These are phyloP conservation scores for Emydomyces testavorans DNA, from an alignment of 2,329 filamentous ascomycete genomes.

Conservation along the genomic window DNA sequence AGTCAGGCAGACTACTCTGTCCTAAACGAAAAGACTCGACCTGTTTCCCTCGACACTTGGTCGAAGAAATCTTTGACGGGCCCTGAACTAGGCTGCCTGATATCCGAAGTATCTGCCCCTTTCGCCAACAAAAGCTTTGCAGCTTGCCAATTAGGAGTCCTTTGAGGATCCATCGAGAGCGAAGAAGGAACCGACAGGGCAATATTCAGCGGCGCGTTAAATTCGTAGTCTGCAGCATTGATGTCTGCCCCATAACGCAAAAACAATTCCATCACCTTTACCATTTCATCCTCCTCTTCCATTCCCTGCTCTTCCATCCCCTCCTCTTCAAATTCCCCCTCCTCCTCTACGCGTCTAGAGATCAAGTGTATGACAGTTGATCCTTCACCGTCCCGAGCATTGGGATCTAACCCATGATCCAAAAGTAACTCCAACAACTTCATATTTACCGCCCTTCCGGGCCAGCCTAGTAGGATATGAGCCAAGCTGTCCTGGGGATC, in stretches of 20 bases:
- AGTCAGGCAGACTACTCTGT: no score
- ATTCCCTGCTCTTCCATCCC: not conserved
- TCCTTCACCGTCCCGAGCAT: not conserved
- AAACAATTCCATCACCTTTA: not conserved
- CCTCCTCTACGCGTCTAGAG: no score
- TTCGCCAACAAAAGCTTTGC: not conserved
- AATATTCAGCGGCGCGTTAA: not conserved
- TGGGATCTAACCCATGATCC: not conserved
- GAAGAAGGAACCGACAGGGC: not conserved
- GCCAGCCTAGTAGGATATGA: not conserved
- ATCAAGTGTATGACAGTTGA: not conserved
- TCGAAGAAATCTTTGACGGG: not conserved
- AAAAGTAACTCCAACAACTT: not conserved
- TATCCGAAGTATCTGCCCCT: not conserved
- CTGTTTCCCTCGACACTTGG: not conserved
- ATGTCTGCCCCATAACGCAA: not conserved
- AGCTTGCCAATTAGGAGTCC: not conserved
- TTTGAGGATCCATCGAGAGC: not conserved
- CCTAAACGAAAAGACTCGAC: not conserved
- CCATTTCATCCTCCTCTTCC: not conserved
- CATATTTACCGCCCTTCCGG: not conserved
- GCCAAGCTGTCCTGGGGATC: not conserved
- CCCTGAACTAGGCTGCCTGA: not conserved
- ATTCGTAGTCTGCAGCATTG: not conserved
- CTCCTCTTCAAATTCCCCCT: not conserved